Base-by-base conservation (phyloP, 352 stramenopile species). In the Pelagophyceae sp. region DNA sequence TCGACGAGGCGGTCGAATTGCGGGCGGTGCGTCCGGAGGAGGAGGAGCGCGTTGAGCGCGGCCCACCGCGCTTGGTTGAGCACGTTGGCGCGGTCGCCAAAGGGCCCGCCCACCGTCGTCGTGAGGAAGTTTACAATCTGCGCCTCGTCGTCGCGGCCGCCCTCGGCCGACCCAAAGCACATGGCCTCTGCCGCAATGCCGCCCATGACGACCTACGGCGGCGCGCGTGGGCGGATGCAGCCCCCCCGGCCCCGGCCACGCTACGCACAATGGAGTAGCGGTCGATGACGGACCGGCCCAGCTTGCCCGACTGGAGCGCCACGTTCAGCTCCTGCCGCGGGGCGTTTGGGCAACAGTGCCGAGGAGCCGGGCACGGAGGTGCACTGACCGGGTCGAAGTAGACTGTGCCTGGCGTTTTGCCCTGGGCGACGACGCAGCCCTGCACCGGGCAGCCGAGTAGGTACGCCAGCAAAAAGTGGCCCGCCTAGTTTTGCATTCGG, bases 191-290 rank as follows among this genome's bases (percentile, higher is more conserved):
- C 89, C 20, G 88, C 89, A 63, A 93, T 93, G 29, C 89, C 89
- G 40, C 82, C 88, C 89, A 93, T 90, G 31, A 92, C 87, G 76
- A 92, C n/a, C n/a, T n/a, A n/a, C n/a, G n/a, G n/a, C n/a, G n/a
- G n/a, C n/a, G n/a, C n/a, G n/a, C n/a, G n/a, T n/a, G n/a, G n/a
- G n/a, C n/a, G n/a, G n/a, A n/a, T n/a, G n/a, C n/a, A n/a, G n/a
- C n/a, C n/a, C n/a, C n/a, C n/a, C n/a, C n/a, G n/a, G n/a, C n/a
- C n/a, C n/a, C n/a, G n/a, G n/a, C n/a, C n/a, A n/a, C n/a, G n/a
- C n/a, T n/a, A n/a, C n/a, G n/a, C n/a, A n/a, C 89, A n/a, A 92
- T 88, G 19, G 77, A 86, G 78, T 90, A 92, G 27, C 89, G 80
- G 83, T 93, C 89, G 54, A 93, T 86, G 23, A 80, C 82, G 0